Evolutionary conservation across 495 filamentous ascomycete genomes (phyloP).

Genomic region (Wilcoxina mikolae): DNA sequence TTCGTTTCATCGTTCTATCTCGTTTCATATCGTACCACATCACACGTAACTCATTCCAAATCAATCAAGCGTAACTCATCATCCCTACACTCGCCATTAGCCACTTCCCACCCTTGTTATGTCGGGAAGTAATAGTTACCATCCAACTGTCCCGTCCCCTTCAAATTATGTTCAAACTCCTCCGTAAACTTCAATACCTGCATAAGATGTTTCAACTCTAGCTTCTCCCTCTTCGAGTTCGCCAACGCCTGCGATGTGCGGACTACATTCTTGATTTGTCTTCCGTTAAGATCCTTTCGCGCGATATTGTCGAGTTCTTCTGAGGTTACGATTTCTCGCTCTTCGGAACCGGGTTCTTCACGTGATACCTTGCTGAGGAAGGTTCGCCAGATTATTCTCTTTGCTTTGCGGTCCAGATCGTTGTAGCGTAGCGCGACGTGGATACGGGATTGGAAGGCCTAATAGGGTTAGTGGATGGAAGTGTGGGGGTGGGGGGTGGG

Average conservation of each 20-base stretch:
- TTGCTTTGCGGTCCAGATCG: constrained; percentile 58
- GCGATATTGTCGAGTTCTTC: constrained; percentile 37
- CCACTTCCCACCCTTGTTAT: background rate
- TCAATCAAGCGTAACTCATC: background rate
- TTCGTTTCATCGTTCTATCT: too few relatives aligned
- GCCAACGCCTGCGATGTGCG: constrained; percentile 75
- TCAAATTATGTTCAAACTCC: constrained; percentile 66
- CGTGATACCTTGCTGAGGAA: constrained; percentile 44
- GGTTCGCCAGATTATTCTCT: constrained; percentile 73
- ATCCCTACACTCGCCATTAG: background rate
- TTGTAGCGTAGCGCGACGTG: constrained; percentile 64
- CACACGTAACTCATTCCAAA: too few relatives aligned
- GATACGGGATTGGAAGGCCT: constrained; percentile 46
- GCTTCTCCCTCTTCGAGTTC: constrained; percentile 52
- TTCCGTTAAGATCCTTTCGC: constrained; percentile 65
- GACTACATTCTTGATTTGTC: constrained; percentile 90
- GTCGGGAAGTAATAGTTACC: constrained; percentile 34
- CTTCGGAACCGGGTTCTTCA: constrained; percentile 5
- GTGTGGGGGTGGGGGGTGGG: constrained; percentile 49
- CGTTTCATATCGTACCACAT: too few relatives aligned
- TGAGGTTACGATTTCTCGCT: constrained; percentile 36
- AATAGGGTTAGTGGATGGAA: too few relatives aligned
- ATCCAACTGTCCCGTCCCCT: constrained; percentile 48
- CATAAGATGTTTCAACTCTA: constrained; percentile 70
- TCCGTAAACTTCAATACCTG: constrained; percentile 68